phyloP scores from a whole-genome alignment of 495 filamentous ascomycete genomes.

The Penicillium atrosanguineum region DNA sequence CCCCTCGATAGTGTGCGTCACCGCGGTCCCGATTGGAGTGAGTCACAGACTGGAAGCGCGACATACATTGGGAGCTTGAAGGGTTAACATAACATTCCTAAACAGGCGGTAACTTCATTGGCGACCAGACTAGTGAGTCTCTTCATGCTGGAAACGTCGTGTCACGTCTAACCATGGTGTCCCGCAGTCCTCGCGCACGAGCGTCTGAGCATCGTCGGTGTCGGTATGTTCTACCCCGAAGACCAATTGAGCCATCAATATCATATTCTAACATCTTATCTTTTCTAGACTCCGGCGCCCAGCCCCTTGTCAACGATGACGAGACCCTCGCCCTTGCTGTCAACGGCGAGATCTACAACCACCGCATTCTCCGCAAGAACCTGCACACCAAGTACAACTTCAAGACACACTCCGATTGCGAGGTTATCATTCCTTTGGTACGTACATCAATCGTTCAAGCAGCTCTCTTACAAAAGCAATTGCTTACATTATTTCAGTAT shows the following conservation, averaged over 20 bases:
- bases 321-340: slow-evolving; percentile 85
- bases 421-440: slow-evolving; percentile 97
- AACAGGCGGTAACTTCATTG: slow-evolving; percentile 77
- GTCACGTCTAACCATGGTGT: slow-evolving; percentile 29
- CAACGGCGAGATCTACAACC: slow-evolving; percentile 99
- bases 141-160: neutral
- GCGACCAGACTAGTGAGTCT: slow-evolving; percentile 77
- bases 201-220: slow-evolving; percentile 94
- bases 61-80: slow-evolving; percentile 1
- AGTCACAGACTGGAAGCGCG: slow-evolving; percentile 43
- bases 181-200: slow-evolving; percentile 89
- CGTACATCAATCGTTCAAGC: slow-evolving; percentile 50
- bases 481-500: slow-evolving; percentile 56
- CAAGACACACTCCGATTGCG: slow-evolving; percentile 97
- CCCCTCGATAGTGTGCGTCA: slow-evolving; percentile 70
- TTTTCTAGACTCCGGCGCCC: slow-evolving; percentile 79
- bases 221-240: slow-evolving; percentile 62
- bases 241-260: neutral
- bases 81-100: slow-evolving; percentile 15
- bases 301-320: slow-evolving; percentile 91
- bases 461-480: neutral
- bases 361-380: slow-evolving; percentile 83
- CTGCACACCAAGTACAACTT: slow-evolving; percentile 82
- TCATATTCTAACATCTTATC: slow-evolving; percentile 13
- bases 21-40: slow-evolving; percentile 98